phyloP scores from a whole-genome alignment of 345 rosid species.

The Combretum micranthum region DNA sequence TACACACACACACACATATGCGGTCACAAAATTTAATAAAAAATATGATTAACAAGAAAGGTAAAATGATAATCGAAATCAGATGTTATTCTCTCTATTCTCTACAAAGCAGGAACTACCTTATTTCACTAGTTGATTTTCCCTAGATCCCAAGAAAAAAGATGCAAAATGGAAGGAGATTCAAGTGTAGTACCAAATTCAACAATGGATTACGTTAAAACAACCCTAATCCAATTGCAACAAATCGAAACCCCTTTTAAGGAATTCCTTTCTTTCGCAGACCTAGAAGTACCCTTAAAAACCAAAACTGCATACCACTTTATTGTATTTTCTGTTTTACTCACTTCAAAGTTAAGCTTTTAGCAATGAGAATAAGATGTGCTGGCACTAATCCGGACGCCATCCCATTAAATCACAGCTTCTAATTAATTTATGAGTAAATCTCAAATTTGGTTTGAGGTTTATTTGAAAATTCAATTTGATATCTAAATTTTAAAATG shows the following conservation, averaged over 20 bases:
- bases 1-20: too few relatives aligned
- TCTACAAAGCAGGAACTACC: too few relatives aligned
- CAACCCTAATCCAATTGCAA: constrained; percentile 34
- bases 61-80: too few relatives aligned
- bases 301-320: constrained; percentile 64
- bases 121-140: too few relatives aligned
- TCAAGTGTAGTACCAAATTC: constrained; percentile 46
- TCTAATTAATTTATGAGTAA: constrained; percentile 46
- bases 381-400: constrained; percentile 64
- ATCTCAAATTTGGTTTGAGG: too few relatives aligned
- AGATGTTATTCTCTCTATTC: too few relatives aligned
- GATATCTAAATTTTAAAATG: too few relatives aligned
- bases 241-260: constrained; percentile 45
- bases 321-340: constrained; percentile 30
- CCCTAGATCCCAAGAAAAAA: neutral
- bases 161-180: constrained; percentile 27
- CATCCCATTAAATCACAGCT: constrained; percentile 87
- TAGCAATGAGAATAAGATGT: constrained; percentile 77
- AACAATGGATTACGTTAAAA: constrained; percentile 55
- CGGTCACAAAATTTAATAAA: too few relatives aligned
- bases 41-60: too few relatives aligned
- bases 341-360: neutral
- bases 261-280: constrained; percentile 44
- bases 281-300: constrained; percentile 54
- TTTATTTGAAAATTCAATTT: too few relatives aligned